Evolutionary conservation across 495 filamentous ascomycete species (phyloP).

Genomic region (Evernia prunastri): DNA sequence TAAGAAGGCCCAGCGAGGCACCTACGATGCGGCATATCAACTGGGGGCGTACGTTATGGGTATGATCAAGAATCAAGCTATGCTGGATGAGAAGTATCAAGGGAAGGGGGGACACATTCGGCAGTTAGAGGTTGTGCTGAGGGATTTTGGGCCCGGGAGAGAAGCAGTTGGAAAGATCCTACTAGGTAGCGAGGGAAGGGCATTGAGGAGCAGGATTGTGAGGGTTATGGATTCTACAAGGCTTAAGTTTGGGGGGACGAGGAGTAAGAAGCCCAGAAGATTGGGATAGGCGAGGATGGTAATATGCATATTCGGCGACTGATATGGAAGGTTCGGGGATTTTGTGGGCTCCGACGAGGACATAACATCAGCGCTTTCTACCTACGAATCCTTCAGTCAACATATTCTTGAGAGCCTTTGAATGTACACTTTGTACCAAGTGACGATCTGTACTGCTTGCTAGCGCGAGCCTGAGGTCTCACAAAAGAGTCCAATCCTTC

Average conservation of each 20-base stretch:
- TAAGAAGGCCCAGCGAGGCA: slow-evolving; percentile 65
- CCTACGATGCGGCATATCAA: slow-evolving; percentile 92
- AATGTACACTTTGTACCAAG: background rate
- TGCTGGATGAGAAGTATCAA: slow-evolving; percentile 38
- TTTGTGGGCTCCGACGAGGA: no score
- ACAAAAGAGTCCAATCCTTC: no score
- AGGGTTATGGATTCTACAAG: slow-evolving; percentile 77
- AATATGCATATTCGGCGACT: background rate
- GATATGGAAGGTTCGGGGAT: no score
- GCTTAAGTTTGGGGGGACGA: slow-evolving; percentile 92
- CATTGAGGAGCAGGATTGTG: slow-evolving; percentile 60
- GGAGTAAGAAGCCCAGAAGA: slow-evolving; percentile 72
- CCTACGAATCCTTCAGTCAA: background rate
- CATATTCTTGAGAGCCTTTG: background rate
- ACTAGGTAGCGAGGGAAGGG: slow-evolving; percentile 73
- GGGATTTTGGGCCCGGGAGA: slow-evolving; percentile 77
- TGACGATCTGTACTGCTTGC: background rate
- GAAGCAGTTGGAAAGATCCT: slow-evolving; percentile 86
- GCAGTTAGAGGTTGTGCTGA: slow-evolving; percentile 65
- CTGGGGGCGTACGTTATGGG: slow-evolving; percentile 69
- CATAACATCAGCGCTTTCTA: background rate
- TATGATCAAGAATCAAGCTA: slow-evolving; percentile 69
- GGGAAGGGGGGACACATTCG: slow-evolving; percentile 28
- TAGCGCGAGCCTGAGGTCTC: no score
- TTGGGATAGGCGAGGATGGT: slow-evolving; percentile 50